phyloP scores from a whole-genome alignment of 257 asterid species.

The Sherardia arvensis region DNA sequence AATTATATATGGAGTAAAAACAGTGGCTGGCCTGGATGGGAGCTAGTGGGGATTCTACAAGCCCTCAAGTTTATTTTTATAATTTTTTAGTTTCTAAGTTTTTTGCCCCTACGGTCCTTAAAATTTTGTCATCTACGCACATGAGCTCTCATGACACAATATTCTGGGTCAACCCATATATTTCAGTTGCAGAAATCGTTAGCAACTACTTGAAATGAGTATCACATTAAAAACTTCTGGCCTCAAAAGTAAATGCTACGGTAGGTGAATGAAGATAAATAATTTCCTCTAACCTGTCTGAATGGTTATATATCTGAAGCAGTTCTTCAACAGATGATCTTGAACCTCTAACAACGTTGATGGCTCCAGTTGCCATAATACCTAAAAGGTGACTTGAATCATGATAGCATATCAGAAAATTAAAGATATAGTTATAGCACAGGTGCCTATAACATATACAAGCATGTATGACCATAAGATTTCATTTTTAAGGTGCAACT shows the following conservation, averaged over 20 bases:
- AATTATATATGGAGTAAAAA: too few relatives aligned
- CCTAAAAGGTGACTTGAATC: slow-evolving; percentile 39
- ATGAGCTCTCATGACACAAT: background rate
- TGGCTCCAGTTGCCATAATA: slow-evolving; percentile 89
- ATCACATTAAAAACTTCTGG: background rate
- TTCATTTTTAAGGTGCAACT: background rate
- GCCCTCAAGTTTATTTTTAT: too few relatives aligned
- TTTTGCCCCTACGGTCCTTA: background rate
- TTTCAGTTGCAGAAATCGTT: background rate
- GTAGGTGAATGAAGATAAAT: background rate
- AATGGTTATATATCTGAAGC: slow-evolving; percentile 76
- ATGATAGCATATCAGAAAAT: slow-evolving; percentile 9
- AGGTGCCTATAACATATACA: background rate
- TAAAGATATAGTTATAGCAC: background rate
- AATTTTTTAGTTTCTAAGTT: too few relatives aligned
- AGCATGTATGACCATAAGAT: background rate
- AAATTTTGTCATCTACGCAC: too few relatives aligned
- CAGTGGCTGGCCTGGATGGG: too few relatives aligned
- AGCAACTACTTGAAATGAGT: too few relatives aligned
- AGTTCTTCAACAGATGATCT: slow-evolving; percentile 86
- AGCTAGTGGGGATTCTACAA: too few relatives aligned
- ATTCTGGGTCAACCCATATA: background rate
- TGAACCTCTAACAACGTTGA: slow-evolving; percentile 88
- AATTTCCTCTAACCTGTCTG: slow-evolving; percentile 59
- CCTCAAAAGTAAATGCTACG: background rate